phyloP scores from a whole-genome alignment of 2,329 filamentous ascomycete genomes.

The Aureobasidium sp. region DNA sequence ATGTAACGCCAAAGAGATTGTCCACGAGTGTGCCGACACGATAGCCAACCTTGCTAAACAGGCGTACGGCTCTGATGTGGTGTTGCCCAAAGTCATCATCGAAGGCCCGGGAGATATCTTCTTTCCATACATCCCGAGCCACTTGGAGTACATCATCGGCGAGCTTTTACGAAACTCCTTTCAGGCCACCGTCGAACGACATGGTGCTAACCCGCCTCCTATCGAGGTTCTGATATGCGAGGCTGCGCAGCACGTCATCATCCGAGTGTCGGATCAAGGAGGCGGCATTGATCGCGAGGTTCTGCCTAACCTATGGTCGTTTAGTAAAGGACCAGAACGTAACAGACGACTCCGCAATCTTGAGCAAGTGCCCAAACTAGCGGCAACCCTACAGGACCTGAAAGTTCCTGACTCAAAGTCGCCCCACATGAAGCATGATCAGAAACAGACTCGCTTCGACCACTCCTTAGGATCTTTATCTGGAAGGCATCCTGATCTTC shows the following conservation, averaged over 20 bases:
- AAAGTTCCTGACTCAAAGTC: constrained; percentile 32
- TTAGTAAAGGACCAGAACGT: constrained; percentile 82
- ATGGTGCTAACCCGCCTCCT: constrained; percentile 65
- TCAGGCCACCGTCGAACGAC: constrained; percentile 73
- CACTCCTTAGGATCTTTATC: constrained; percentile 74
- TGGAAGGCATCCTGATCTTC: constrained; percentile 74
- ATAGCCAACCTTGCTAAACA: constrained; percentile 67
- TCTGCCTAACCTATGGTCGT: constrained; percentile 89
- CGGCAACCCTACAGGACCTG: constrained; percentile 87
- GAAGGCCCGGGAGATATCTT: constrained; percentile 74
- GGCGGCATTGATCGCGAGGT: constrained; percentile 83
- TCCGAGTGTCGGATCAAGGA: constrained; percentile 90
- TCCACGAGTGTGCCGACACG: constrained; percentile 72
- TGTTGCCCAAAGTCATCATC: constrained; percentile 73
- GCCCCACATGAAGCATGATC: neutral
- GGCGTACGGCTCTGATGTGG: constrained; percentile 63
- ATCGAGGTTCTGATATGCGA: constrained; percentile 95
- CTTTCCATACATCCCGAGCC: constrained; percentile 89
- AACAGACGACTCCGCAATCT: constrained; percentile 76
- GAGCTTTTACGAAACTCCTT: constrained; percentile 93
- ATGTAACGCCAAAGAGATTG: constrained; percentile 83
- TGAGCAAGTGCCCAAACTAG: constrained; percentile 78
- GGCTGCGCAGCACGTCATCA: constrained; percentile 88
- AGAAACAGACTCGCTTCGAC: constrained; percentile 33
- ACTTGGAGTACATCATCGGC: constrained; percentile 87